Evolutionary conservation across 23 red algal species (phyloP).

Genomic region (Gracilaria gracilis): DNA sequence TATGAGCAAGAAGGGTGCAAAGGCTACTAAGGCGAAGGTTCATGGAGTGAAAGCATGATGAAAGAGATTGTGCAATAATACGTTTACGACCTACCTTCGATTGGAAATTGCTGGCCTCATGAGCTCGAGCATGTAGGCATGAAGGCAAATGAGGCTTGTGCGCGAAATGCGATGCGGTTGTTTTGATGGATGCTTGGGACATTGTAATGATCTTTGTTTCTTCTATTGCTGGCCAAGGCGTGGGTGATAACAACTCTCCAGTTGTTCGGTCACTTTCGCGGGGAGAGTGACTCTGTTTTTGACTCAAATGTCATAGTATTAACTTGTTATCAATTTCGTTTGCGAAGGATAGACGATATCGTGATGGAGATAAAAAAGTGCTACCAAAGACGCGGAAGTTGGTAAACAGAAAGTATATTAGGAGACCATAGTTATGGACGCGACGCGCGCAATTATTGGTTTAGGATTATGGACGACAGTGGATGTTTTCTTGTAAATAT

Average conservation of each 20-base stretch:
- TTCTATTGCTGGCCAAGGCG: background rate
- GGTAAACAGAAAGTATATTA: background rate
- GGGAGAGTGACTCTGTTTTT: background rate
- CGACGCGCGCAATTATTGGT: background rate
- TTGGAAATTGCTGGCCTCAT: background rate
- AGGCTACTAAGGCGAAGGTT: background rate
- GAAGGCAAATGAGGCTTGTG: background rate
- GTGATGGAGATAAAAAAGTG: background rate
- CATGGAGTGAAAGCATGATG: slow-evolving; percentile 15
- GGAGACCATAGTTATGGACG: background rate
- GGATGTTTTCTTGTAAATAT: background rate
- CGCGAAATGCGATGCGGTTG: background rate
- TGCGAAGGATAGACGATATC: background rate
- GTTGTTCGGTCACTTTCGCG: background rate
- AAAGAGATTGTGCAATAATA: too few species aligned
- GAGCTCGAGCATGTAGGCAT: background rate
- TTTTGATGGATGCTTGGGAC: background rate
- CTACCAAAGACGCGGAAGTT: background rate
- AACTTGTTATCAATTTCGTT: slow-evolving; percentile 24
- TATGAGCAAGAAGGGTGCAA: background rate
- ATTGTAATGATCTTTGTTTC: background rate
- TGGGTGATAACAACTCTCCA: background rate
- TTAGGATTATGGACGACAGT: background rate
- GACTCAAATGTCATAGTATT: background rate
- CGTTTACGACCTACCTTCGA: background rate